Percentiles rank a stretch among this genome's conserved stretches.
These are phyloP conservation scores for Oryza coarctata DNA, from an alignment of 176 grass and related monocot species.

Conservation along the genomic window DNA sequence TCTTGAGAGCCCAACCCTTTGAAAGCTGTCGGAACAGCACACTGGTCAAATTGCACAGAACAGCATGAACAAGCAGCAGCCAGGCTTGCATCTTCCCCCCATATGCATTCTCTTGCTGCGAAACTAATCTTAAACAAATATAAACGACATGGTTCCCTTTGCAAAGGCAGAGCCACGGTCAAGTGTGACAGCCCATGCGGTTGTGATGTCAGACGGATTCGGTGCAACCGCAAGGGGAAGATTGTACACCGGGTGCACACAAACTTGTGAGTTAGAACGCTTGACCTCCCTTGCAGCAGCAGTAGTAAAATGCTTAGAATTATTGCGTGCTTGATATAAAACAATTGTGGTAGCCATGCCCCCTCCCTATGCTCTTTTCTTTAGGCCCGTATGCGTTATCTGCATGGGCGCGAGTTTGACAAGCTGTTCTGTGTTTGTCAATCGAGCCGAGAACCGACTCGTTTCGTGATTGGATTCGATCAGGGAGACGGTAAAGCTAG, in stretches of 20 bases:
- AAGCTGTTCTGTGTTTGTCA: not conserved
- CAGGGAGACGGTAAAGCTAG: not conserved
- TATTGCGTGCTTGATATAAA: not conserved
- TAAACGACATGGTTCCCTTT: not conserved
- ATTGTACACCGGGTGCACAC: slow-evolving; percentile 1
- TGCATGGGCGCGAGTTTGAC: slow-evolving; percentile 29
- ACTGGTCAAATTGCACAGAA: slow-evolving; percentile 18
- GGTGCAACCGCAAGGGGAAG: slow-evolving; percentile 25
- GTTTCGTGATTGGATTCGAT: not conserved
- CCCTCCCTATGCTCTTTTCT: slow-evolving; percentile 9
- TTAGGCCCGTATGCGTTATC: not conserved
- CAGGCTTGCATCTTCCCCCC: not conserved
- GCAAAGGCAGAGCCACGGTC: not conserved
- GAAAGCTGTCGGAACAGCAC: slow-evolving; percentile 36
- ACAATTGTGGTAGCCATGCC: slow-evolving; percentile 25
- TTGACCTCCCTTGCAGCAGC: not conserved
- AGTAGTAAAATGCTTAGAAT: not conserved
- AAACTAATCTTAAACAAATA: not conserved
- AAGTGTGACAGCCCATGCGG: not conserved
- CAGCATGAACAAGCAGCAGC: not conserved
- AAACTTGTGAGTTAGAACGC: slow-evolving; percentile 33
- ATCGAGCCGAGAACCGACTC: not conserved
- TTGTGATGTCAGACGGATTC: slow-evolving; percentile 34
- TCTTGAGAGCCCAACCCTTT: slow-evolving; percentile 27
- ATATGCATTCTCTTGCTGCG: not conserved